Evolutionary conservation across 2,329 filamentous ascomycete species (phyloP).

Genomic region (Arachnopeziza araneosa): DNA sequence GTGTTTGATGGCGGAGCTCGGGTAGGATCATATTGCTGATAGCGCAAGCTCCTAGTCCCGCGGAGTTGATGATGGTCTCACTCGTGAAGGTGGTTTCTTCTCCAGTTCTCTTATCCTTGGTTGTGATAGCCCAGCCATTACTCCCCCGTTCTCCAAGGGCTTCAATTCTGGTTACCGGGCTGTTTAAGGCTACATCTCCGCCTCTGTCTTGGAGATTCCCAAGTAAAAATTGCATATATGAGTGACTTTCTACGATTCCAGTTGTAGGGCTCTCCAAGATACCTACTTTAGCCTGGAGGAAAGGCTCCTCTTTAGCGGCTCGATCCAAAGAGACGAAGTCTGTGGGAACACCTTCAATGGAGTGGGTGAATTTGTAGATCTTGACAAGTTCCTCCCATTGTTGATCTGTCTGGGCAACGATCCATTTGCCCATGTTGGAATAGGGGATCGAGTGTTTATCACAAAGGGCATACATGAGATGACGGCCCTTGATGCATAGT

Average conservation of each 20-base stretch:
- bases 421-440: constrained; percentile 82
- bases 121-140: constrained; percentile 64
- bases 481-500: constrained; percentile 73
- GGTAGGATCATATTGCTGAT: constrained; percentile 81
- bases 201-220: constrained; percentile 72
- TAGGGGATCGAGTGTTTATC: constrained; percentile 60
- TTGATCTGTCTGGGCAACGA: constrained; percentile 74
- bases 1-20: constrained; percentile 44
- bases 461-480: constrained; percentile 77
- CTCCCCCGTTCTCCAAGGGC: constrained; percentile 37
- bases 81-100: constrained; percentile 58
- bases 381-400: constrained; percentile 49
- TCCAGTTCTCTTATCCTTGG: constrained; percentile 41
- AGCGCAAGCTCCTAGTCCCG: constrained; percentile 70
- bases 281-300: constrained; percentile 64
- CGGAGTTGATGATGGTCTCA: constrained; percentile 77
- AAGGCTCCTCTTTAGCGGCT: constrained; percentile 62
- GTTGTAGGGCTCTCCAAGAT: constrained; percentile 81
- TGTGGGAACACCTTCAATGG: constrained; percentile 56
- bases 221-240: constrained; percentile 74
- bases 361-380: constrained; percentile 41
- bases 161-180: constrained; percentile 54
- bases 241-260: constrained; percentile 85
- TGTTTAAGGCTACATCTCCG: constrained; percentile 67
- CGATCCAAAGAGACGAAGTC: constrained; percentile 62